Conservation (phyloP, 768 basidiomycete genomes). For the Boletus coccyginus region DNA sequence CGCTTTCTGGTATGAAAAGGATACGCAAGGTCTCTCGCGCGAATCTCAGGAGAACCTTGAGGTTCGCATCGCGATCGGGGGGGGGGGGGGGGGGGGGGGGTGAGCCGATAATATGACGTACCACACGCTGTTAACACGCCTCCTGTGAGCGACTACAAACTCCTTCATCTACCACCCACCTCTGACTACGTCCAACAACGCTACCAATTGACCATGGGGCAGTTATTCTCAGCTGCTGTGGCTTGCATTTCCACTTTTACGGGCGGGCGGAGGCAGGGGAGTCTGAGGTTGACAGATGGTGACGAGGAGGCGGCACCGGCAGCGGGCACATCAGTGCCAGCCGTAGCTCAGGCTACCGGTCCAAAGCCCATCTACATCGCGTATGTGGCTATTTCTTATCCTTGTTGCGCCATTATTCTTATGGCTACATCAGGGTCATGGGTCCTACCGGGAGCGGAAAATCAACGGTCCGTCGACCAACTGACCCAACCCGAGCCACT, state of each 20-base stretch:
- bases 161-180: not conserved
- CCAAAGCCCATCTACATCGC: conserved; percentile 26
- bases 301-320: conserved; percentile 18
- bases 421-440: conserved; percentile 23
- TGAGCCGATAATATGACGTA: not conserved
- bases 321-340: not conserved
- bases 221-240: conserved; percentile 8
- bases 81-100: not conserved
- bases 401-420: not conserved
- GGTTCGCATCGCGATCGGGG: not conserved
- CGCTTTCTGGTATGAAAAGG: not conserved
- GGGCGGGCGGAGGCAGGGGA: conserved; percentile 2
- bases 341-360: not conserved
- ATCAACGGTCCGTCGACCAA: conserved; percentile 24
- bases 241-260: not conserved
- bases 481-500: not conserved
- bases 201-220: conserved; percentile 21
- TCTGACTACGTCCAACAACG: conserved; percentile 7
- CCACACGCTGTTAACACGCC: conserved; percentile 10
- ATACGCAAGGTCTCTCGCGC: not conserved
- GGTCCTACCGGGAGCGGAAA: conserved; percentile 32
- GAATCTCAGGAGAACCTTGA: not conserved
- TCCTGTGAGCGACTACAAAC: not conserved
- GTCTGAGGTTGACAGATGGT: conserved; percentile 11
- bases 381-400: conserved; percentile 15